phyloP scores from a whole-genome alignment of 2,329 filamentous ascomycete genomes.

The Hypoxylon sp. region DNA sequence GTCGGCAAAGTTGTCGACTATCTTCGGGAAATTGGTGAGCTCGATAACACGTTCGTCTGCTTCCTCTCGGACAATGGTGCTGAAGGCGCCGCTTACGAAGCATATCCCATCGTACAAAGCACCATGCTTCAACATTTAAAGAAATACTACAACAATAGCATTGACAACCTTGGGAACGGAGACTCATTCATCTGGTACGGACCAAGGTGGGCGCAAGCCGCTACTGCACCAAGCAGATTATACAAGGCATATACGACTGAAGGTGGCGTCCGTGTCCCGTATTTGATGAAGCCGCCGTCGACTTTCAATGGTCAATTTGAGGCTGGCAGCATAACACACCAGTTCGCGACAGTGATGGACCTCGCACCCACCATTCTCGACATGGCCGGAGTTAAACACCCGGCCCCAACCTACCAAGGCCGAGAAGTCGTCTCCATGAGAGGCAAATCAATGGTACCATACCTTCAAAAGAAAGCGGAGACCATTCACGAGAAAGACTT shows the following conservation, averaged over 20 bases:
- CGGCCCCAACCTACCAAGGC: constrained; percentile 64
- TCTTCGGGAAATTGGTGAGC: constrained; percentile 68
- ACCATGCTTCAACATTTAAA: constrained; percentile 67
- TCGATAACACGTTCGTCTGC: constrained; percentile 75
- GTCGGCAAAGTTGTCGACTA: constrained; percentile 72
- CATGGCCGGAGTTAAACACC: constrained; percentile 65
- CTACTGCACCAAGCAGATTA: constrained; percentile 57
- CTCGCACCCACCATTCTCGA: constrained; percentile 64
- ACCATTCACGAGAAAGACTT: constrained; percentile 57
- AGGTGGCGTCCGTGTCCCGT: constrained; percentile 68
- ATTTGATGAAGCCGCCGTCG: constrained; percentile 62
- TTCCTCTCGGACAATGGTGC: constrained; percentile 77
- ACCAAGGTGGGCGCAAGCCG: constrained; percentile 65
- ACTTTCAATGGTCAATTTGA: constrained; percentile 48
- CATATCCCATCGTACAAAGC: constrained; percentile 69
- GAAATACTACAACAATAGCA: constrained; percentile 70
- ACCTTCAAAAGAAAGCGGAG: constrained; percentile 48
- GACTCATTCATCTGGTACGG: constrained; percentile 75
- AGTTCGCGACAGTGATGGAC: constrained; percentile 68
- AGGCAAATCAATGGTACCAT: constrained; percentile 56
- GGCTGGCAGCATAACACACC: constrained; percentile 61
- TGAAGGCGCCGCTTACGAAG: constrained; percentile 71
- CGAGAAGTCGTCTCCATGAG: constrained; percentile 55
- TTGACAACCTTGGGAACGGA: constrained; percentile 71
- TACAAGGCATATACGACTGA: constrained; percentile 63